Base-by-base conservation (phyloP, 2,329 filamentous ascomycete genomes). In the Leptosphaerulina australis region DNA sequence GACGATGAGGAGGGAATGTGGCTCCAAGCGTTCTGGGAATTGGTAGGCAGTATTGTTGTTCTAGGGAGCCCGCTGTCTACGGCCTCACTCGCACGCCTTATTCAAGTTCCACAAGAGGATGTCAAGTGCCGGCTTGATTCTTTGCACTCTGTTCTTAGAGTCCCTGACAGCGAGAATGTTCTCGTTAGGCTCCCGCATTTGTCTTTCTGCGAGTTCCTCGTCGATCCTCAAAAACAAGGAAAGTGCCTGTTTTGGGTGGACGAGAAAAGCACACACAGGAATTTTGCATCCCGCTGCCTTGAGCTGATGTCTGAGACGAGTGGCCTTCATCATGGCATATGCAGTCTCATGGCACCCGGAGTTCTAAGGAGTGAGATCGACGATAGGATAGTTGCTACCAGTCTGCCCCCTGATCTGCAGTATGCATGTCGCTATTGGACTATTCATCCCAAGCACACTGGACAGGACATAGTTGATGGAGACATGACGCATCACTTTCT, bases 391-490 rank as follows among this genome's bases (percentile, higher is more conserved):
- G 33, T 62, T 40, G 35, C 43, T 12, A 41, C 29, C 20, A 40
- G 35, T 36, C 39, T 62, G 29, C 21, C 50, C 21, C 43, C 59
- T 47, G 55, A 60, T 4, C 33, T 64, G 24, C 60, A 58, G 30
- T 80, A 79, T 62, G 74, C 62, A 4, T 65, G 60, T 54, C 62
- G 59, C 1, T 74, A 76, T 52, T 79, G 73, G 74, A 0, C 48
- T 1, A 17, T 34, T 44, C 54, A 62, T 55, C 52, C 61, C 9
- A 22, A 55, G 52, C 45, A 62, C 22, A 67, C 55, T 35, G 38
- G 41, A 17, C 5, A 33, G 18, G 10, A 24, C 0, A 51, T 74
- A 10, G 18, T 17, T 24, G 59, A 74, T 40, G 50, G 53, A 15
- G 59, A 65, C 35, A 17, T 57, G 21, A 63, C 67, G 5, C 53